Evolutionary conservation across 139 green algal species (phyloP).

Genomic region (Desmodesmus armatus): DNA sequence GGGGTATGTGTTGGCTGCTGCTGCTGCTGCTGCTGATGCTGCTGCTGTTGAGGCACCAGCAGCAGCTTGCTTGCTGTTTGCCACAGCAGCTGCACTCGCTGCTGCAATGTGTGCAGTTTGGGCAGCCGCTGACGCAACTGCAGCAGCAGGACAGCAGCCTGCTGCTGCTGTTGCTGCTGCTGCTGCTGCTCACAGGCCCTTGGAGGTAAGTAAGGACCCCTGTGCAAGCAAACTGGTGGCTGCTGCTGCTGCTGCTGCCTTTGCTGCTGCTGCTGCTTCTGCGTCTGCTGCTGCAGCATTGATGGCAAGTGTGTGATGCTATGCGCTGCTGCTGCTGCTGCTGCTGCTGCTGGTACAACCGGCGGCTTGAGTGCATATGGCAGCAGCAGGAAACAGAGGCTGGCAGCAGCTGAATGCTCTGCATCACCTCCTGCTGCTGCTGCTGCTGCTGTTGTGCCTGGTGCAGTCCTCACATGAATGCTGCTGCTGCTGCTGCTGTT

Average conservation of each 20-base stretch:
- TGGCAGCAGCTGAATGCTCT: neutral
- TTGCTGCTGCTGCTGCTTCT: neutral
- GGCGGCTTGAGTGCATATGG: neutral
- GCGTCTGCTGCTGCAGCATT: neutral
- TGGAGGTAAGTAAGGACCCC: neutral
- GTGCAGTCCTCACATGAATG: neutral
- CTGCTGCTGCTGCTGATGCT: neutral
- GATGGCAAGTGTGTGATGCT: neutral
- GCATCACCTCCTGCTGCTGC: neutral
- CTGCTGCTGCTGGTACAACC: neutral
- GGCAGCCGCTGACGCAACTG: neutral
- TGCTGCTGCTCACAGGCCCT: neutral
- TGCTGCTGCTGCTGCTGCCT: neutral
- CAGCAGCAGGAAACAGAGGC: neutral
- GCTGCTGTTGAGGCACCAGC: neutral
- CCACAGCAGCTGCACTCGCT: neutral
- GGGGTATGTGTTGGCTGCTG: neutral
- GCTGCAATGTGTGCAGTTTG: neutral
- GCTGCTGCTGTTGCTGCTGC: neutral
- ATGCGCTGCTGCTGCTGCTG: neutral
- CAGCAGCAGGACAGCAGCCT: neutral
- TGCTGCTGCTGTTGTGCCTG: neutral
- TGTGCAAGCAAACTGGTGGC: neutral
- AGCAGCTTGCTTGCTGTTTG: neutral
- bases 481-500: neutral